phyloP scores from a whole-genome alignment of 768 basidiomycete genomes.

The Boletus pseudo-olivaceus region DNA sequence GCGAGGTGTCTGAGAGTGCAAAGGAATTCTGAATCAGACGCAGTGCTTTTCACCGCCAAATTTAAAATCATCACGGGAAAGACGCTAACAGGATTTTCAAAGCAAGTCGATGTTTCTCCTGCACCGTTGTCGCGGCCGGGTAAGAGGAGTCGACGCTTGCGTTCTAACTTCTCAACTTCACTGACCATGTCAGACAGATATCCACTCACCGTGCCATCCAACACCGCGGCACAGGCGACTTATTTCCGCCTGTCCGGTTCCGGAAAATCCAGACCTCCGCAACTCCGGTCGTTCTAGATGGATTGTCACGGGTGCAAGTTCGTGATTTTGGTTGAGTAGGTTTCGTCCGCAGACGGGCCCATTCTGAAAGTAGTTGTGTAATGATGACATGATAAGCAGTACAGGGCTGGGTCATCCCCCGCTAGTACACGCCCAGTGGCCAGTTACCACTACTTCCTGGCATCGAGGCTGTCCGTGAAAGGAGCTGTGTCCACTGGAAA shows the following conservation, averaged over 20 bases:
- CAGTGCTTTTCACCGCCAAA: too few relatives aligned
- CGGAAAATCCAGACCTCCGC: too few relatives aligned
- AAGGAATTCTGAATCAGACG: too few relatives aligned
- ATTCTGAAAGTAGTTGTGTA: background rate
- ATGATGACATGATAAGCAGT: background rate
- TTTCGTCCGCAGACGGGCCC: background rate
- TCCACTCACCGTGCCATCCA: background rate
- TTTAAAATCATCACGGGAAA: too few relatives aligned
- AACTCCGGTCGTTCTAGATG: background rate
- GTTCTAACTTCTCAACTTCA: too few relatives aligned
- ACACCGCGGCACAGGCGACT: background rate
- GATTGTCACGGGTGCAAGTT: too few relatives aligned
- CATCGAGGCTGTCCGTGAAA: background rate
- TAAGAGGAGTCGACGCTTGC: too few relatives aligned
- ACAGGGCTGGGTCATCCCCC: background rate
- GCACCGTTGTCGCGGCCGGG: too few relatives aligned
- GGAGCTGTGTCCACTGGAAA: constrained; percentile 6
- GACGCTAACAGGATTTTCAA: too few relatives aligned
- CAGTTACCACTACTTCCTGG: background rate
- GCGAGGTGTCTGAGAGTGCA: too few relatives aligned
- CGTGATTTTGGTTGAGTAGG: background rate
- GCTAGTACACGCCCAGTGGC: background rate
- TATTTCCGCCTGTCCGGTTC: background rate
- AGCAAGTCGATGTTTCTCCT: too few relatives aligned
- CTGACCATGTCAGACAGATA: too few relatives aligned